A percentile compares a stretch with the other conserved stretches of the same genome.
These are phyloP conservation scores for Termitomyces heimii DNA, from an alignment of 768 basidiomycete species.

Conservation along the genomic window DNA sequence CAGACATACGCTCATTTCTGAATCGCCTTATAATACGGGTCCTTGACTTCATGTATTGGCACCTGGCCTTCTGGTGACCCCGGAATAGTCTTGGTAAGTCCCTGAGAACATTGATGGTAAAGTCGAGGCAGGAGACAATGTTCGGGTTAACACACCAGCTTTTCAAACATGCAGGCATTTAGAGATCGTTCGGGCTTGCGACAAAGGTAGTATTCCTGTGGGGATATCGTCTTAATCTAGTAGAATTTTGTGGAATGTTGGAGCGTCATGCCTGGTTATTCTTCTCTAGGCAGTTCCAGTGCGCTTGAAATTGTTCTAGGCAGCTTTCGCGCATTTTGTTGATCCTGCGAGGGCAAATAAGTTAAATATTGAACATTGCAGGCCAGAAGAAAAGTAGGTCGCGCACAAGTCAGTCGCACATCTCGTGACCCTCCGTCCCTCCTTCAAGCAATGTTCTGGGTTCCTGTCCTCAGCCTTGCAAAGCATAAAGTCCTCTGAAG, in stretches of 20 bases:
- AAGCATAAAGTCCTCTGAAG: slow-evolving; percentile 61
- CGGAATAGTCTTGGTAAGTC: slow-evolving; percentile 86
- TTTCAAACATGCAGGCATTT: slow-evolving; percentile 95
- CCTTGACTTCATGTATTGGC: slow-evolving; percentile 85
- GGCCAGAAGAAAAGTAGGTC: neutral
- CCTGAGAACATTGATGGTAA: slow-evolving; percentile 41
- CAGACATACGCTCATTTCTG: slow-evolving; percentile 56
- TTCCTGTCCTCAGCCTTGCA: slow-evolving; percentile 92
- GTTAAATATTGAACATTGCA: neutral
- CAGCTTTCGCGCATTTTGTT: slow-evolving; percentile 93
- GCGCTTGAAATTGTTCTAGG: slow-evolving; percentile 75
- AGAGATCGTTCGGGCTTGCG: slow-evolving; percentile 83
- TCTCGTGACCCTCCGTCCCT: slow-evolving; percentile 91
- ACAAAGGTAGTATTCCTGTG: slow-evolving; percentile 85
- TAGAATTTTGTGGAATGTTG: neutral
- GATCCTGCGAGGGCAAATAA: slow-evolving; percentile 48
- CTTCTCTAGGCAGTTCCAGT: slow-evolving; percentile 92
- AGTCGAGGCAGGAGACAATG: neutral
- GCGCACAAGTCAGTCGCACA: slow-evolving; percentile 92
- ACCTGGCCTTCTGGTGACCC: slow-evolving; percentile 77
- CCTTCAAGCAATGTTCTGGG: slow-evolving; percentile 90
- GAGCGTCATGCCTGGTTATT: slow-evolving; percentile 79
- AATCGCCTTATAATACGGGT: slow-evolving; percentile 73
- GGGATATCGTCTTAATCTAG: neutral
- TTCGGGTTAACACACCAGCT: slow-evolving; percentile 52